phyloP scores from a whole-genome alignment of 371 early-diverging fungal species.

The Globomyces sp. region DNA sequence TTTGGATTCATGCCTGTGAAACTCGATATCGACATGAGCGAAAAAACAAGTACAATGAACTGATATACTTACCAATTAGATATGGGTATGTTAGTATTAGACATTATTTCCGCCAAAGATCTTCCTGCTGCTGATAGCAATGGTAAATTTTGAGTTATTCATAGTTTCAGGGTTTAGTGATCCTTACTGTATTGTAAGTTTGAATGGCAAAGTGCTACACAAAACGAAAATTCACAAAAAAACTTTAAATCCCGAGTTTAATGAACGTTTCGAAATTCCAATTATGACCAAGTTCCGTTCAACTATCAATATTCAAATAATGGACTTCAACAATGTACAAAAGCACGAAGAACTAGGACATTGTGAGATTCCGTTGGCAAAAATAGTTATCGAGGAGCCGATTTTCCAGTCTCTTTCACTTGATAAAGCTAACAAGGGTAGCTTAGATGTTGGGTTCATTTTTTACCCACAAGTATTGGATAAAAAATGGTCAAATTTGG shows the following conservation, averaged over 20 bases:
- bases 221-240: slow-evolving; percentile 42
- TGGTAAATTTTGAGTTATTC: not conserved
- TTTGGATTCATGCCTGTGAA: slow-evolving; percentile 8
- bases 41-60: not conserved
- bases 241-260: slow-evolving; percentile 40
- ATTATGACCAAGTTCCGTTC: slow-evolving; percentile 36
- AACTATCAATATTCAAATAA: slow-evolving; percentile 33
- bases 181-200: slow-evolving; percentile 36
- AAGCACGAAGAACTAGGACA: slow-evolving; percentile 38
- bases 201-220: slow-evolving; percentile 37
- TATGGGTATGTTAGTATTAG: slow-evolving; percentile 37
- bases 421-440: slow-evolving; percentile 24
- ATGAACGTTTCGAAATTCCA: slow-evolving; percentile 26
- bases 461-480: slow-evolving; percentile 11
- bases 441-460: slow-evolving; percentile 7
- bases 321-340: slow-evolving; percentile 38
- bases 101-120: slow-evolving; percentile 38
- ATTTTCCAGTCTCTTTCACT: slow-evolving; percentile 24
- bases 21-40: not conserved
- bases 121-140: slow-evolving; percentile 39
- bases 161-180: slow-evolving; percentile 25
- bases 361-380: slow-evolving; percentile 32
- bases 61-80: not conserved
- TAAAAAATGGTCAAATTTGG: not conserved
- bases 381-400: slow-evolving; percentile 29